Evolutionary conservation across 305 asterid species (phyloP).

Genomic region (Salvia sclarea): DNA sequence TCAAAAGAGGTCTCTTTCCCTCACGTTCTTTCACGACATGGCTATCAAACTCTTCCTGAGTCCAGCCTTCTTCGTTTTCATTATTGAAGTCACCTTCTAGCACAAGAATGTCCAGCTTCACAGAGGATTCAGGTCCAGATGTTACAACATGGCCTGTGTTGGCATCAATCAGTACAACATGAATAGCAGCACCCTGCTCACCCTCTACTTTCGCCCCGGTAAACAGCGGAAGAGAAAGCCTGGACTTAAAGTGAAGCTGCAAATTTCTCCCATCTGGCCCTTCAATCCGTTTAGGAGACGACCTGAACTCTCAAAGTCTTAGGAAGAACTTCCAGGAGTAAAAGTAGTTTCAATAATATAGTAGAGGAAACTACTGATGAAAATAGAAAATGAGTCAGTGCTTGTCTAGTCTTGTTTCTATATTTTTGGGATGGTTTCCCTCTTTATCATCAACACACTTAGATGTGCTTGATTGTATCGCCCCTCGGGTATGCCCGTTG

Average conservation of each 20-base stretch:
- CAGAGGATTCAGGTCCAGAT: conserved; percentile 56
- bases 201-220: conserved; percentile 69
- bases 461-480: no score
- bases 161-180: conserved; percentile 52
- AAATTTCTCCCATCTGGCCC: conserved; percentile 81
- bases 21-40: conserved; percentile 63
- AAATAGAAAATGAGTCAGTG: conserved; percentile 15
- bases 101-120: conserved; percentile 55
- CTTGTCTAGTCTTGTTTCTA: no score
- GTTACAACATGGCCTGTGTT: conserved; percentile 52
- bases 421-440: no score
- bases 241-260: conserved; percentile 77
- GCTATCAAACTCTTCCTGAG: conserved; percentile 54
- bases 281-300: conserved; percentile 80
- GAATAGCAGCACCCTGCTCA: conserved; percentile 56
- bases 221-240: conserved; percentile 68
- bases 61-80: conserved; percentile 59
- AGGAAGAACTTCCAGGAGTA: conserved; percentile 21
- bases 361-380: conserved; percentile 2
- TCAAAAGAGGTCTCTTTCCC: conserved; percentile 61
- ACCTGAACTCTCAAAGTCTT: conserved; percentile 52
- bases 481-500: no score
- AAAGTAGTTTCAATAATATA: conserved; percentile 19
- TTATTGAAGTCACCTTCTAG: conserved; percentile 62
- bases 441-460: no score